Conservation (phyloP, 139 green algal genomes). For the Coelastrella sp. region DNA sequence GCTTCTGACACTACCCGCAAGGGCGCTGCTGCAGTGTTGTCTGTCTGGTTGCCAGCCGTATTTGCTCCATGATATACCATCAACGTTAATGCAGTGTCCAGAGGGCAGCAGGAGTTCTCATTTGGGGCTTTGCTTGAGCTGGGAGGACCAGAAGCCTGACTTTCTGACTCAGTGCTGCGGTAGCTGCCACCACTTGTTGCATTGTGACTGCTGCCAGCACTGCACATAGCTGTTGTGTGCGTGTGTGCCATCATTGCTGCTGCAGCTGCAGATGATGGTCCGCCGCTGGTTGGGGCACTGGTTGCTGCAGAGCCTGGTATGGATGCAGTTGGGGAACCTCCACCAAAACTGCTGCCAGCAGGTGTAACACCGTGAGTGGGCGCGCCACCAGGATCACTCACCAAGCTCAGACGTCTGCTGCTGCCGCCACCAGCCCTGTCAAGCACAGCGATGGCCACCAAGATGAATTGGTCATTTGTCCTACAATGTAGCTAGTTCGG, state of each 20-base stretch:
- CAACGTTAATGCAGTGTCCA: too few species aligned
- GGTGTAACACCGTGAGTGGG: neutral
- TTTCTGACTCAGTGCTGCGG: too few species aligned
- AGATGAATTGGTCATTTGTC: too few species aligned
- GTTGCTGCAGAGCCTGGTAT: neutral
- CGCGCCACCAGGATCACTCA: neutral
- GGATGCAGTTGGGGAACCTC: neutral
- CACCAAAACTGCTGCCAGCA: slow-evolving; percentile 4
- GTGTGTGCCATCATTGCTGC: neutral
- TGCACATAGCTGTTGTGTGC: neutral
- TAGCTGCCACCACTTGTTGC: neutral
- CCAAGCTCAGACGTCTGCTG: slow-evolving; percentile 17
- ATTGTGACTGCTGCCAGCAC: neutral
- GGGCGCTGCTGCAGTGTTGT: neutral
- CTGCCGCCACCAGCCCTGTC: neutral
- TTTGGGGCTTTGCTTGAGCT: too few species aligned
- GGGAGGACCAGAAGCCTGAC: too few species aligned
- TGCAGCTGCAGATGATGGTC: neutral
- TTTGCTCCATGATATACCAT: too few species aligned
- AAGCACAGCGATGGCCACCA: too few species aligned
- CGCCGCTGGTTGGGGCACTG: slow-evolving; percentile 17
- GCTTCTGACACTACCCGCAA: neutral
- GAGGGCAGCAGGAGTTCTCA: too few species aligned
- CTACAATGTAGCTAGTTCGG: too few species aligned
- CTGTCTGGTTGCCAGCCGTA: too few species aligned